Percentiles rank a stretch among this genome's conserved stretches.
phyloP scores from a whole-genome alignment of 192 early-diverging fungal species.

The Neocallimastix lanati region DNA sequence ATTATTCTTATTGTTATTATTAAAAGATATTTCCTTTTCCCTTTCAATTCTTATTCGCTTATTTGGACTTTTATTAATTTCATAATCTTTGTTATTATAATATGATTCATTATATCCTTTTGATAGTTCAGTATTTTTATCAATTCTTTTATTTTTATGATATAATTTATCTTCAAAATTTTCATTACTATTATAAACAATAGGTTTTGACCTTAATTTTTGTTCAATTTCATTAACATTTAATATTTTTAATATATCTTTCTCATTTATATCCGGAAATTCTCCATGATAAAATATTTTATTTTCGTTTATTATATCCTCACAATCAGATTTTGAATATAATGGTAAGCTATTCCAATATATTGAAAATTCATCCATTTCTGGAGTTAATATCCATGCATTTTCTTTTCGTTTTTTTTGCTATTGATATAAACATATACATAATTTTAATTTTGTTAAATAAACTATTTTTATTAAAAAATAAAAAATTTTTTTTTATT shows the following conservation, averaged over 20 bases:
- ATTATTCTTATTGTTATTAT: too few relatives aligned
- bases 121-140: neutral
- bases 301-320: neutral
- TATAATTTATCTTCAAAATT: neutral
- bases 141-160: neutral
- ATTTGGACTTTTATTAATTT: too few relatives aligned
- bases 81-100: too few relatives aligned
- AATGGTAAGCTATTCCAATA: neutral
- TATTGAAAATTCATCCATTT: neutral
- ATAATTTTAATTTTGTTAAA: too few relatives aligned
- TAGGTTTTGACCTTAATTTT: neutral
- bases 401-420: neutral
- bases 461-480: too few relatives aligned
- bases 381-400: neutral
- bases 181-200: neutral
- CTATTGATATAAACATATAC: neutral
- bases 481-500: neutral
- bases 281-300: neutral
- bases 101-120: too few relatives aligned
- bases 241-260: neutral
- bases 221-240: neutral
- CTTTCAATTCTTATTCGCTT: too few relatives aligned
- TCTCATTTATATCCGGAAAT: neutral
- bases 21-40: too few relatives aligned
- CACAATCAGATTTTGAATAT: neutral